phyloP scores from a whole-genome alignment of 768 basidiomycete genomes.

The Trametes cingulata region DNA sequence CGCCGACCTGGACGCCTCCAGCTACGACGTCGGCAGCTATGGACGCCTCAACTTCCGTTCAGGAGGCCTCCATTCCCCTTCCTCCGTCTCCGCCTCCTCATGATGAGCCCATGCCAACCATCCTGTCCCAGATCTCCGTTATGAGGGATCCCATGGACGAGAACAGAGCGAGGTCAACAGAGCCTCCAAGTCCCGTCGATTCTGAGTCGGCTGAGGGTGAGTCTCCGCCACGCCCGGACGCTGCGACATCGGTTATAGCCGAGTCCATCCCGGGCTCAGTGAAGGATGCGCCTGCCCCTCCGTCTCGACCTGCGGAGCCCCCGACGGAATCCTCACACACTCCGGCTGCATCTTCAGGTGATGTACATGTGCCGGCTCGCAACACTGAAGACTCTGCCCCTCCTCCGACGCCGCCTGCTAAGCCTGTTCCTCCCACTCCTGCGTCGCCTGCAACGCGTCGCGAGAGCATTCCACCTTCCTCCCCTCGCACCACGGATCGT shows the following conservation, averaged over 20 bases:
- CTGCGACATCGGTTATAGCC: not conserved
- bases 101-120: slow-evolving; percentile 18
- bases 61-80: slow-evolving; percentile 27
- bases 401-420: slow-evolving; percentile 29
- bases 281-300: not conserved
- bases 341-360: not conserved
- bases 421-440: slow-evolving; percentile 18
- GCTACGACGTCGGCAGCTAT: slow-evolving; percentile 13
- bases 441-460: slow-evolving; percentile 25
- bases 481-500: slow-evolving; percentile 16
- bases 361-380: not conserved
- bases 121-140: slow-evolving; percentile 10
- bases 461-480: slow-evolving; percentile 23
- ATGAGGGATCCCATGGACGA: slow-evolving; percentile 24
- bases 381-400: slow-evolving; percentile 10
- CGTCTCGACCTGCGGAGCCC: not conserved
- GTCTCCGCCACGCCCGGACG: not conserved
- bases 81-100: slow-evolving; percentile 30
- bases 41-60: slow-evolving; percentile 23
- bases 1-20: slow-evolving; percentile 13
- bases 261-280: slow-evolving; percentile 3
- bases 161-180: slow-evolving; percentile 15
- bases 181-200: not conserved
- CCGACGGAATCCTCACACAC: not conserved
- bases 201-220: slow-evolving; percentile 3